phyloP scores from a whole-genome alignment of 148 eudicot genomes.

The Dianthus caryophyllus region DNA sequence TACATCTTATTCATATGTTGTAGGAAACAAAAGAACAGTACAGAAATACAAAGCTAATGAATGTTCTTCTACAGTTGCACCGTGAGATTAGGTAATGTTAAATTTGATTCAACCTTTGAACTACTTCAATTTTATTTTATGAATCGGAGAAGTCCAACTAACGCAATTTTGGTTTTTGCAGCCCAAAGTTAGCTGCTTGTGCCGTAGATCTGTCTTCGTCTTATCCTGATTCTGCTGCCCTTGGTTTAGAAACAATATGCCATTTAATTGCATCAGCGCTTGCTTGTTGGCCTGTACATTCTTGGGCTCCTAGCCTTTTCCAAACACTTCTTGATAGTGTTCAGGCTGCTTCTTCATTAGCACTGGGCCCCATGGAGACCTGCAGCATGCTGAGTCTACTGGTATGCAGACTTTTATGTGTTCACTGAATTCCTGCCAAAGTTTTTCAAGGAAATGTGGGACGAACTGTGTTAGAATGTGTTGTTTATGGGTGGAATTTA shows the following conservation, averaged over 20 bases:
- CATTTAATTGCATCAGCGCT: conserved; percentile 91
- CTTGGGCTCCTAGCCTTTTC: conserved; percentile 96
- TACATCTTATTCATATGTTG: conserved; percentile 14
- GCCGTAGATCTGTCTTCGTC: conserved; percentile 64
- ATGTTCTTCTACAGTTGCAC: conserved; percentile 78
- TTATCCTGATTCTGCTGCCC: conserved; percentile 72
- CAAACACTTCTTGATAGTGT: conserved; percentile 81
- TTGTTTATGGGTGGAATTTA: background rate
- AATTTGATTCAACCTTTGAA: background rate
- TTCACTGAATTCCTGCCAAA: background rate
- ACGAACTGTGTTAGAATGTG: background rate
- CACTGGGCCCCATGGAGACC: conserved; percentile 91
- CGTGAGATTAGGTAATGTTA: conserved; percentile 71
- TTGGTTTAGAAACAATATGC: conserved; percentile 79
- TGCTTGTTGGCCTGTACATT: conserved; percentile 90
- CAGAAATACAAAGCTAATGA: conserved; percentile 86
- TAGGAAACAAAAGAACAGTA: conserved; percentile 93
- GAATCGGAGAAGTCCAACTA: background rate
- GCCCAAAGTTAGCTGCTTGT: conserved; percentile 88
- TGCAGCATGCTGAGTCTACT: conserved; percentile 74
- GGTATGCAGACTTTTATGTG: conserved; percentile 40
- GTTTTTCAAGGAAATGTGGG: background rate
- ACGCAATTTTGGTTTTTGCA: conserved; percentile 35
- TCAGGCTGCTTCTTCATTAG: conserved; percentile 69
- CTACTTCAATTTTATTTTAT: background rate